Conservation (phyloP, 768 basidiomycete species). For the Lanmaoa pseudosensibilis region DNA sequence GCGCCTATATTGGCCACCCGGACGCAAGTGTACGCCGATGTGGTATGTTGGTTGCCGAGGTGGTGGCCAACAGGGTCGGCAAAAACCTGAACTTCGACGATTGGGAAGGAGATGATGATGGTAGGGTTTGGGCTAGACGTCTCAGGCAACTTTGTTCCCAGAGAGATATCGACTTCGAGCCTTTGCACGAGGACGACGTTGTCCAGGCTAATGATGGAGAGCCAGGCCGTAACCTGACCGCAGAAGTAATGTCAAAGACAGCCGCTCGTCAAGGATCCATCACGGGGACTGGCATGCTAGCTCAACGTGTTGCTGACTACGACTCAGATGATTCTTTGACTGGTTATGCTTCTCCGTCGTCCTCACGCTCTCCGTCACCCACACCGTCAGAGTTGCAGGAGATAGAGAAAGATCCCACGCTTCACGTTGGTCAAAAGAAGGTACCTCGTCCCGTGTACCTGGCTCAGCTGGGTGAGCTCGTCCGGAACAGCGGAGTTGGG, state of each 20-base stretch:
- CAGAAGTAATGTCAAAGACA: constrained; percentile 7
- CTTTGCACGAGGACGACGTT: constrained; percentile 19
- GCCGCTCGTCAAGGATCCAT: neutral
- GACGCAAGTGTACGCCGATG: constrained; percentile 77
- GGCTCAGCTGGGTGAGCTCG: constrained; percentile 73
- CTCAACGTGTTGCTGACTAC: constrained; percentile 35
- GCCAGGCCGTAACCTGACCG: constrained; percentile 12
- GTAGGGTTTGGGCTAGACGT: constrained; percentile 60
- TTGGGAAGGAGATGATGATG: constrained; percentile 78
- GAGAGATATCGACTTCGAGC: constrained; percentile 52
- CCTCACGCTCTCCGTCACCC: constrained; percentile 77
- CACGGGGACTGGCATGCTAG: constrained; percentile 2
- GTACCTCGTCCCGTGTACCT: constrained; percentile 87
- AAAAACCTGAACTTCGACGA: constrained; percentile 75
- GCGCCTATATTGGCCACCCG: constrained; percentile 74
- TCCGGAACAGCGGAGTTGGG: constrained; percentile 58
- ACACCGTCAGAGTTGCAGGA: constrained; percentile 79
- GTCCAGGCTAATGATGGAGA: constrained; percentile 7
- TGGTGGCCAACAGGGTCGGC: constrained; percentile 59
- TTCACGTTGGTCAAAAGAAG: constrained; percentile 69
- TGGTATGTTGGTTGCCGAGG: constrained; percentile 92
- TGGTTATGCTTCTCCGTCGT: constrained; percentile 69
- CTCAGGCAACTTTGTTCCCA: constrained; percentile 53
- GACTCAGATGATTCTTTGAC: constrained; percentile 84
- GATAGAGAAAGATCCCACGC: constrained; percentile 81